Evolutionary conservation across 2,329 filamentous ascomycete genomes (phyloP).

Genomic region (Fusarium denticulatum): DNA sequence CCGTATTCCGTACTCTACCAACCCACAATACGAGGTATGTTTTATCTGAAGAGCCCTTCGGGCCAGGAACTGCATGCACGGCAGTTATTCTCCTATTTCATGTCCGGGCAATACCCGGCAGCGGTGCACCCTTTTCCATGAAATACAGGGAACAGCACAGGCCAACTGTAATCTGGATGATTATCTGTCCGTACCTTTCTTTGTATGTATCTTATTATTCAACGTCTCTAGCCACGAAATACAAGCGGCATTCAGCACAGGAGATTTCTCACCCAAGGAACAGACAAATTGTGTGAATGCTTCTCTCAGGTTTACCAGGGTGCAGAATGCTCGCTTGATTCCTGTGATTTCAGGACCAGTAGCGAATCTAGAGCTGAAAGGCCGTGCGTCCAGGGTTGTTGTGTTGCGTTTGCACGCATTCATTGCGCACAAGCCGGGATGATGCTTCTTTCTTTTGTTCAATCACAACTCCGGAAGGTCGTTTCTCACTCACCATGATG

Average conservation of each 20-base stretch:
- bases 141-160: slow-evolving; percentile 5
- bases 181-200: background rate
- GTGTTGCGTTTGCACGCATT: slow-evolving; percentile 21
- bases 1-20: background rate
- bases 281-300: slow-evolving; percentile 29
- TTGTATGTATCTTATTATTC: slow-evolving; percentile 2
- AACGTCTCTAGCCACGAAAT: background rate
- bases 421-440: slow-evolving; percentile 38
- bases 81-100: slow-evolving; percentile 13
- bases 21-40: background rate
- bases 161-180: background rate
- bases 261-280: background rate
- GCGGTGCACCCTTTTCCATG: background rate
- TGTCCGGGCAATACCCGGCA: slow-evolving; percentile 34
- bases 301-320: slow-evolving; percentile 31
- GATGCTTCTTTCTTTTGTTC: slow-evolving; percentile 41
- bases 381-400: slow-evolving; percentile 23
- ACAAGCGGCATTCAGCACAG: slow-evolving; percentile 9
- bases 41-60: background rate
- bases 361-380: slow-evolving; percentile 11
- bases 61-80: slow-evolving; percentile 1
- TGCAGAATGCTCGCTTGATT: slow-evolving; percentile 18
- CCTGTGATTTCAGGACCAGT: slow-evolving; percentile 5
- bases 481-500: slow-evolving; percentile 27
- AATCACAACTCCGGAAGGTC: slow-evolving; percentile 41